phyloP scores from a whole-genome alignment of 148 eudicot genomes.

The Polygonum aviculare region DNA sequence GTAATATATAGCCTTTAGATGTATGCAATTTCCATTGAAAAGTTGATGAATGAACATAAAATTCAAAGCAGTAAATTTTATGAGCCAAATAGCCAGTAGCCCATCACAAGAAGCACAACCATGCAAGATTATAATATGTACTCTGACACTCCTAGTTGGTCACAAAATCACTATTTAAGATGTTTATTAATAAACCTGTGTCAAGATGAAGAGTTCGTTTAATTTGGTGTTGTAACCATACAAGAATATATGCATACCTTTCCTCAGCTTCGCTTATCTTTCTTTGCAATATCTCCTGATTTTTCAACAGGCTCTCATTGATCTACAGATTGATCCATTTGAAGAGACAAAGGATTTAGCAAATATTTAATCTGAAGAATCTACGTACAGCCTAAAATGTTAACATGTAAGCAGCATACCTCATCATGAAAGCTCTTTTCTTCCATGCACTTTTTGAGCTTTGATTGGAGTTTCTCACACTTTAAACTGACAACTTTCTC shows the following conservation, averaged over 20 bases:
- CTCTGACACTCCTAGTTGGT: background rate
- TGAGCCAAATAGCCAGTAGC: background rate
- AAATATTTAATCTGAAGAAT: background rate
- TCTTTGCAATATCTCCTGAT: conserved; percentile 62
- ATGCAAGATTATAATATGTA: background rate
- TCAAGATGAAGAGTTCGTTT: background rate
- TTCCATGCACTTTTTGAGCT: conserved; percentile 53
- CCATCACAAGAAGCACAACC: background rate
- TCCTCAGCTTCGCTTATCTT: conserved; percentile 56
- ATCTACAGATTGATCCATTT: conserved; percentile 35
- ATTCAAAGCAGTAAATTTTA: background rate
- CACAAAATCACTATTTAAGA: background rate
- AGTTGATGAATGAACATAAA: background rate
- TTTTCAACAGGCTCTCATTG: conserved; percentile 65
- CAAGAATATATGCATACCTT: conserved; percentile 33
- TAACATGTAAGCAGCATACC: conserved; percentile 30
- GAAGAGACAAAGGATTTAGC: background rate
- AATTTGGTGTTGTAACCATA: background rate
- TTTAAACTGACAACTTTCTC: conserved; percentile 51
- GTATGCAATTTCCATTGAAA: background rate
- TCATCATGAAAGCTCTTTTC: conserved; percentile 77
- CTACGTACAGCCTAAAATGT: background rate
- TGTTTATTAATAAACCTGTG: background rate
- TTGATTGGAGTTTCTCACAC: conserved; percentile 64
- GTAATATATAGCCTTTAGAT: background rate